Percentiles rank a stretch among this genome's conserved stretches.
Evolutionary conservation across 306 rosid species (phyloP).

Genomic region (Cucurbita ficifolia): DNA sequence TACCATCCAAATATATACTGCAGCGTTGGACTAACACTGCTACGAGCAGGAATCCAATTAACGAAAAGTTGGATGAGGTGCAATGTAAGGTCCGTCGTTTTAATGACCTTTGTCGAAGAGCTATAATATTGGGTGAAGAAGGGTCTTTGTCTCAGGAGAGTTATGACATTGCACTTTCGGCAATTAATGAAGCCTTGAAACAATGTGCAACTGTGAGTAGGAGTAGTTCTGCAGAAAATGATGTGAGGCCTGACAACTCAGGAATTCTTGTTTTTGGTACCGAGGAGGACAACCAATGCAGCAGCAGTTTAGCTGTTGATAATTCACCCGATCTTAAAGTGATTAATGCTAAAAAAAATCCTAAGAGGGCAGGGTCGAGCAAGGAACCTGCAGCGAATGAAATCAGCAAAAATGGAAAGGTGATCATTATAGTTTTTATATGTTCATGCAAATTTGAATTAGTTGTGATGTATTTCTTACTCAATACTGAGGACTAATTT

Average conservation of each 20-base stretch:
- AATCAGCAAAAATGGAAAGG: conserved; percentile 5
- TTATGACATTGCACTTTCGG: conserved; percentile 10
- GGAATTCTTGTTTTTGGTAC: not conserved
- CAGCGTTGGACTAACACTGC: conserved; percentile 14
- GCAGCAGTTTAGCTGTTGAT: not conserved
- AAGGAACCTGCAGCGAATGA: conserved; percentile 7
- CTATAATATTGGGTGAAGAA: conserved; percentile 16
- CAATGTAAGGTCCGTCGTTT: conserved; percentile 9
- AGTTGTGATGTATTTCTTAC: not conserved
- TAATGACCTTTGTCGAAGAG: conserved; percentile 11
- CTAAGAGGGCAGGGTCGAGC: conserved; percentile 4
- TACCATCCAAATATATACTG: conserved; percentile 9
- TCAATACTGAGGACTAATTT: not conserved
- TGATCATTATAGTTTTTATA: not conserved
- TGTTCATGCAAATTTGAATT: not conserved
- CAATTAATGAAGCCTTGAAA: conserved; percentile 11
- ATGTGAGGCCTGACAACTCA: conserved; percentile 4
- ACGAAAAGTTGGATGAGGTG: conserved; percentile 11
- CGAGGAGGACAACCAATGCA: conserved; percentile 11
- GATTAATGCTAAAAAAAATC: not conserved
- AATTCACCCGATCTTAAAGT: conserved; percentile 6
- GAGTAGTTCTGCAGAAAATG: not conserved
- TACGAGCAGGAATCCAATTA: conserved; percentile 7
- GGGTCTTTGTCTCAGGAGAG: conserved; percentile 15
- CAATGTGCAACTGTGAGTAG: conserved; percentile 7